phyloP scores from a whole-genome alignment of 495 filamentous ascomycete species.

The Ramalina intermedia region DNA sequence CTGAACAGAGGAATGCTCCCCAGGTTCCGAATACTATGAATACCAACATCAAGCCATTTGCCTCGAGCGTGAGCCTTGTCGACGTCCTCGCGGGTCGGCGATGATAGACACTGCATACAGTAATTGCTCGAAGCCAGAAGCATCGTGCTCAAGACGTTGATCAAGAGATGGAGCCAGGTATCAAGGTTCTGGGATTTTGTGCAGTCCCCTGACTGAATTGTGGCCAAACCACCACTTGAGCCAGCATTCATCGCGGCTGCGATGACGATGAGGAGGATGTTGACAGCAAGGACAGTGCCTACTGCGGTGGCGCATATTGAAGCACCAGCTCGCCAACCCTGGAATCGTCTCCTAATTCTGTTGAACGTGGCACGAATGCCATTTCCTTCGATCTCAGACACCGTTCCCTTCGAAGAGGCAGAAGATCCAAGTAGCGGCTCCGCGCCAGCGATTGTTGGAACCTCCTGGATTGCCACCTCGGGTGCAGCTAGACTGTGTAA shows the following conservation, averaged over 20 bases:
- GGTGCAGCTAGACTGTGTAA: too few relatives aligned
- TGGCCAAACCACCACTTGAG: background rate
- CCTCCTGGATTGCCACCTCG: too few relatives aligned
- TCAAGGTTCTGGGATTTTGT: conserved; percentile 8
- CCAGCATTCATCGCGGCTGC: background rate
- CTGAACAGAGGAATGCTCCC: background rate
- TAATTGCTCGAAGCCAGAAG: conserved; percentile 31
- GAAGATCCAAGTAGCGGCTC: too few relatives aligned
- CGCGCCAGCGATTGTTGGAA: too few relatives aligned
- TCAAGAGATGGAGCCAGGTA: conserved; percentile 21
- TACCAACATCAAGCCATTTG: conserved; percentile 18
- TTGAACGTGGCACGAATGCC: background rate
- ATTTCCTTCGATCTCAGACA: too few relatives aligned
- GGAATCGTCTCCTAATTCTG: conserved; percentile 5
- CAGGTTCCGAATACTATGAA: conserved; percentile 9
- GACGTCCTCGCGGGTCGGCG: conserved; percentile 23
- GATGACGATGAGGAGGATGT: conserved; percentile 5
- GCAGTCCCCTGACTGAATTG: conserved; percentile 15
- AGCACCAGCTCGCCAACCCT: conserved; percentile 9
- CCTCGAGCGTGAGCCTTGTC: conserved; percentile 21
- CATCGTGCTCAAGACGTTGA: conserved; percentile 25
- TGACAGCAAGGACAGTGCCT: conserved; percentile 5
- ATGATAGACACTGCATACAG: conserved; percentile 10
- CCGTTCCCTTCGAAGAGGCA: too few relatives aligned
- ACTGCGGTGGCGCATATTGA: background rate